A percentile compares a stretch with the other conserved stretches of the same genome.
Conservation (phyloP, 2,329 filamentous ascomycete genomes). For the Colletotrichum plurivorum region DNA sequence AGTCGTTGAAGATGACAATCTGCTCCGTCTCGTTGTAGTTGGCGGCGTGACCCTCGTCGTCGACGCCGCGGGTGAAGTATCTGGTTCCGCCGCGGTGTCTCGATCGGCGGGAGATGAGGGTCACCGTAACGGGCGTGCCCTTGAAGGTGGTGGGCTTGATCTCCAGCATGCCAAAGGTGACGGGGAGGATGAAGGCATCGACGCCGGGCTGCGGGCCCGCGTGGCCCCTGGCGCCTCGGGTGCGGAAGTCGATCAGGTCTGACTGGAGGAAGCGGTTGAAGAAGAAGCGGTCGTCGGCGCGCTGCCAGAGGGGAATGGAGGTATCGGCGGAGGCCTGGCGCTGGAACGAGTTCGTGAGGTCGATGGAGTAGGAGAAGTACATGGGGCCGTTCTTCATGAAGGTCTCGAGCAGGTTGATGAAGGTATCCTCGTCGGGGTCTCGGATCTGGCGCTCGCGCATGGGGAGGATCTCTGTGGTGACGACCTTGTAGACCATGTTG, state of each 20-base stretch:
- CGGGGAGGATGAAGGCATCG: conserved; percentile 93
- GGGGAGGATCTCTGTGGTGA: conserved; percentile 92
- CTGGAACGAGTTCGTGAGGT: conserved; percentile 97
- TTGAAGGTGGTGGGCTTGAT: conserved; percentile 91
- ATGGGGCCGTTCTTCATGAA: conserved; percentile 88
- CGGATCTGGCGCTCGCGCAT: conserved; percentile 92
- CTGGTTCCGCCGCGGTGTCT: conserved; percentile 90
- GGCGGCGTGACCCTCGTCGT: conserved; percentile 94
- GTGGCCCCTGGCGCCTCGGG: conserved; percentile 72
- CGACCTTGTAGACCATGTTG: conserved; percentile 95
- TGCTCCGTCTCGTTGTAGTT: conserved; percentile 99
- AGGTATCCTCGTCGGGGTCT: conserved; percentile 94
- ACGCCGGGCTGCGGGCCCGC: conserved; percentile 79
- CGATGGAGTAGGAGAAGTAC: conserved; percentile 98
- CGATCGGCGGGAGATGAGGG: conserved; percentile 90
- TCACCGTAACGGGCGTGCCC: conserved; percentile 84
- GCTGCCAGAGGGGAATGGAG: conserved; percentile 85
- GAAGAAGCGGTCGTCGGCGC: conserved; percentile 97
- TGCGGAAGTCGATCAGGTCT: conserved; percentile 91
- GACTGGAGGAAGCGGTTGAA: conserved; percentile 96
- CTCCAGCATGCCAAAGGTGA: conserved; percentile 96
- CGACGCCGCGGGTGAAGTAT: conserved; percentile 94
- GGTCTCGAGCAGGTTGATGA: conserved; percentile 84
- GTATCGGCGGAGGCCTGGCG: conserved; percentile 85
- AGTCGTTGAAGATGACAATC: conserved; percentile 89